Evolutionary conservation across 495 filamentous ascomycete species (phyloP).

Genomic region (Talaromyces proteolyticus): DNA sequence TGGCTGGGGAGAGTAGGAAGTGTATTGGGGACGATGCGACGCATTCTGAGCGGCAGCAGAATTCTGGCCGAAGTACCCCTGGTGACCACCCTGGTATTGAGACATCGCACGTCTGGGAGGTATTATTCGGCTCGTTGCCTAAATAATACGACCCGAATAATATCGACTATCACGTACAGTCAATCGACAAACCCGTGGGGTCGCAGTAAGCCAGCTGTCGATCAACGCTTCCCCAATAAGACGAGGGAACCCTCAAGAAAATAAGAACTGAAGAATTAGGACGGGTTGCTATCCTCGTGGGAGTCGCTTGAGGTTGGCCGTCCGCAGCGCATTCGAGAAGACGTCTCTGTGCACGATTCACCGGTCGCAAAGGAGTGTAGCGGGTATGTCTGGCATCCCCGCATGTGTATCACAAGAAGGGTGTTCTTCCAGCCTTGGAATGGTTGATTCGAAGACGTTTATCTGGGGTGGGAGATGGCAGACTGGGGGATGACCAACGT

Average conservation of each 20-base stretch:
- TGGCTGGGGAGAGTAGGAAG: conserved; percentile 22
- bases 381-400: not conserved
- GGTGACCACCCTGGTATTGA: conserved; percentile 45
- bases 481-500: no score
- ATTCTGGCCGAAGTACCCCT: conserved; percentile 28
- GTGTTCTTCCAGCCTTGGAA: not conserved
- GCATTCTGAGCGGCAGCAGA: not conserved
- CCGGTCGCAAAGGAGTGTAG: not conserved
- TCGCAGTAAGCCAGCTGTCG: not conserved
- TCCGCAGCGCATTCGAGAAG: not conserved
- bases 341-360: not conserved
- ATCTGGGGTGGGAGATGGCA: no score
- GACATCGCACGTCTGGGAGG: conserved; percentile 27
- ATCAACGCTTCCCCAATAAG: no score
- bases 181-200: not conserved
- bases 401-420: not conserved
- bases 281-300: no score
- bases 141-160: not conserved
- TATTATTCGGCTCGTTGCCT: not conserved
- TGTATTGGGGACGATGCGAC: conserved; percentile 1
- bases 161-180: not conserved
- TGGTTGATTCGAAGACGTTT: not conserved
- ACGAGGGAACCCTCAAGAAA: no score
- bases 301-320: not conserved
- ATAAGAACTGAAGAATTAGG: no score